Conservation (phyloP, 2,329 filamentous ascomycete genomes). For the Penicillium sp. region DNA sequence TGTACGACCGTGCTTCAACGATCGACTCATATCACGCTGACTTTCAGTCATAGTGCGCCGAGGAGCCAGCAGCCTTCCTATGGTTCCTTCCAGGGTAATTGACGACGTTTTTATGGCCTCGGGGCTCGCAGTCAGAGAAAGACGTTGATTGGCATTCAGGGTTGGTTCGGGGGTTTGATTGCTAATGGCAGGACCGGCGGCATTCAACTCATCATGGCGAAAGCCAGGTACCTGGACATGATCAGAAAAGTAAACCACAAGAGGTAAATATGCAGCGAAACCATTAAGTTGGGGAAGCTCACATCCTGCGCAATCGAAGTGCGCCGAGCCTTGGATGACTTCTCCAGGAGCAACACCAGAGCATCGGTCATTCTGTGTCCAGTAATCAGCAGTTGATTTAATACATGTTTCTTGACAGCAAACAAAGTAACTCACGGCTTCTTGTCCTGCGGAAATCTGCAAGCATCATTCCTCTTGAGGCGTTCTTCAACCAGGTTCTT, state of each 20-base stretch:
- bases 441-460: conserved; percentile 17
- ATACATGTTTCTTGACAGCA: background rate
- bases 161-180: background rate
- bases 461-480: conserved; percentile 11
- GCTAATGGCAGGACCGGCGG: background rate
- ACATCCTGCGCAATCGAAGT: background rate
- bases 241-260: conserved; percentile 3
- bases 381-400: background rate
- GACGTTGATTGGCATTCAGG: background rate
- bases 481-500: conserved; percentile 20
- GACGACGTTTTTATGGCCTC: background rate
- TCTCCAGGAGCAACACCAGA: conserved; percentile 1
- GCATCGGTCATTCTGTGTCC: conserved; percentile 2
- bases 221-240: background rate
- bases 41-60: background rate
- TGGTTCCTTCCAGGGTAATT: background rate
- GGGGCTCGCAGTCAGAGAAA: background rate
- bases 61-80: background rate
- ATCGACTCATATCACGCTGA: background rate
- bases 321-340: background rate
- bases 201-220: background rate
- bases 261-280: background rate
- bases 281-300: background rate
- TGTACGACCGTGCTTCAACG: background rate
- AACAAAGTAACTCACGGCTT: conserved; percentile 16